These are phyloP conservation scores for Pseudocercospora fuligena DNA, from an alignment of 2,329 filamentous ascomycete species.

Conservation along the genomic window DNA sequence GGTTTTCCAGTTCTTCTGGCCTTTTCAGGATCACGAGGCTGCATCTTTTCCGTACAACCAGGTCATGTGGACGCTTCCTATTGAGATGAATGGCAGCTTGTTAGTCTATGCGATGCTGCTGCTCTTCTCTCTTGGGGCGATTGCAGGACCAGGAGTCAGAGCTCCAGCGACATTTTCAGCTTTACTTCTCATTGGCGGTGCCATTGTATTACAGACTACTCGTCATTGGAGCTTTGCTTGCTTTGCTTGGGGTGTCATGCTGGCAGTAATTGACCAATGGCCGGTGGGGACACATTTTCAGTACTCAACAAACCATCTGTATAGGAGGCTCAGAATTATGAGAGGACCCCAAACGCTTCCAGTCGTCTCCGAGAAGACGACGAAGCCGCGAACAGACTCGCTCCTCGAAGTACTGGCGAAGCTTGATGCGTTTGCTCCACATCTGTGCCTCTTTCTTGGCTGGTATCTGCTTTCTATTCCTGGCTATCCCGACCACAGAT, in stretches of 20 bases:
- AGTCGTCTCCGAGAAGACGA: not conserved
- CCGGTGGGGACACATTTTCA: not conserved
- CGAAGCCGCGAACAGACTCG: not conserved
- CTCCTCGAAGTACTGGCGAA: not conserved
- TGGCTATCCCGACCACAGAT: not conserved
- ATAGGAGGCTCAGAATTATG: not conserved
- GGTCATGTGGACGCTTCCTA: constrained; percentile 22
- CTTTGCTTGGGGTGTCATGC: constrained; percentile 9
- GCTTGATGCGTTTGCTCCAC: not conserved
- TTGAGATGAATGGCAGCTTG: constrained; percentile 10
- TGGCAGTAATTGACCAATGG: constrained; percentile 13
- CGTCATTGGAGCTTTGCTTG: constrained; percentile 8
- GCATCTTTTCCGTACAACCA: constrained; percentile 22
- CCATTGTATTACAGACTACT: constrained; percentile 6
- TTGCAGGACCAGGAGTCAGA: constrained; percentile 6
- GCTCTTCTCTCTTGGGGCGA: constrained; percentile 11
- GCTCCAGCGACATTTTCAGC: constrained; percentile 27
- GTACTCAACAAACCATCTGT: not conserved
- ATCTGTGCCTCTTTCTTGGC: constrained; percentile 14
- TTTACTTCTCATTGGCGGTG: constrained; percentile 8
- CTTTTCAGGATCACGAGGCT: constrained; percentile 16
- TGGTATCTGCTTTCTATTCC: constrained; percentile 22
- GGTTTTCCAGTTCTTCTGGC: constrained; percentile 9
- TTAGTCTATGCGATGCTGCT: constrained; percentile 18
- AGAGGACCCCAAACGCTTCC: not conserved